Evolutionary conservation across 1,284 basidiomycete species (phyloP).

Genomic region (Trichosporon sp.): DNA sequence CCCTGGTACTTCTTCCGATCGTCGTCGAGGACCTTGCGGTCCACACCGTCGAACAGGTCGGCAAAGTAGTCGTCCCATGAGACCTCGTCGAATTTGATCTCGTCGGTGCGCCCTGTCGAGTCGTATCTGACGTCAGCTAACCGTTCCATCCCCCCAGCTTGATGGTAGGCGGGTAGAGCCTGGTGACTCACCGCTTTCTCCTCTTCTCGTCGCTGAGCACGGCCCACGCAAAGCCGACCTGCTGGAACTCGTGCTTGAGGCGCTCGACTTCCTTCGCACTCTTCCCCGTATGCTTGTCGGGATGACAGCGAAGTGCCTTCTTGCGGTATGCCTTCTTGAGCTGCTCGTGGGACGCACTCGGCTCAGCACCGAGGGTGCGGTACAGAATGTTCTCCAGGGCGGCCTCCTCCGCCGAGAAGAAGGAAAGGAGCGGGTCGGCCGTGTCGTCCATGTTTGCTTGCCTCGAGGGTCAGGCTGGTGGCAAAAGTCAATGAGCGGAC

Average conservation of each 20-base stretch:
- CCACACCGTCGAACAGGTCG: conserved; percentile 78
- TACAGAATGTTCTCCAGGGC: conserved; percentile 55
- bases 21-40: conserved; percentile 75
- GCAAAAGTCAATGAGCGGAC: neutral
- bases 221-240: conserved; percentile 83
- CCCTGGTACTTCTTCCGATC: conserved; percentile 89
- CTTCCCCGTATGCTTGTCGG: conserved; percentile 73
- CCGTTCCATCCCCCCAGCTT: neutral
- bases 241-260: conserved; percentile 71
- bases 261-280: conserved; percentile 58
- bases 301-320: conserved; percentile 74
- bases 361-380: conserved; percentile 58
- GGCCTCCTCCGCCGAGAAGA: conserved; percentile 64
- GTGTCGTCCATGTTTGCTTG: conserved; percentile 54
- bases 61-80: conserved; percentile 93
- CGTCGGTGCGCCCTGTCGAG: conserved; percentile 72
- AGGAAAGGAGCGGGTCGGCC: conserved; percentile 67
- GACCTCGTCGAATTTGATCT: conserved; percentile 63
- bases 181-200: conserved; percentile 52
- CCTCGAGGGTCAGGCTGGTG: neutral
- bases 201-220: conserved; percentile 72
- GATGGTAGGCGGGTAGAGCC: too few species aligned
- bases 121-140: conserved; percentile 57
- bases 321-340: conserved; percentile 80
- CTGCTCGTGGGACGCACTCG: conserved; percentile 57